Evolutionary conservation across 2,329 filamentous ascomycete genomes (phyloP), one percentile per base, ranked within the genome.

Genomic region (Aspergillus floridensis): DNA sequence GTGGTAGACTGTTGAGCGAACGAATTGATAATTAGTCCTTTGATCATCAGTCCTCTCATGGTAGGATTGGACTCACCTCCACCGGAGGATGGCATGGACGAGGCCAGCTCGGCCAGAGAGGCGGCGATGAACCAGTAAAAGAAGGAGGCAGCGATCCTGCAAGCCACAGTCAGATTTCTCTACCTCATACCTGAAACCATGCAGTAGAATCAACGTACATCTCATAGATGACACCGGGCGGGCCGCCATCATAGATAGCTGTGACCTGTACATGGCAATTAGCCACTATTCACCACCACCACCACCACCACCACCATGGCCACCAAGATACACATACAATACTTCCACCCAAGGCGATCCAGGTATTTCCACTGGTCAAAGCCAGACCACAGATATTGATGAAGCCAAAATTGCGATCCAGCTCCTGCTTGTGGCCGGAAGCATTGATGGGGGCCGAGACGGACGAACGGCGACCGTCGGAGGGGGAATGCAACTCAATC

Each of bases 281-380:
- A 48, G 47, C 3, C 24, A 7, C 47, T 24, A 35, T 41, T 21
- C 21, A 48, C 16, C 5, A 44, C 21, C 1, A 32, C n/a, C n/a
- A n/a, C 16, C 16, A 44, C 32, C n/a, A 44, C 21, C 3, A 32
- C 16, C 38, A 44, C 35, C 26, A 4, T 7, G 21, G 10, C 4
- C 2, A 10, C 10, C 2, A 10, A 6, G n/a, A 5, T 31, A 3
- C 21, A 51, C 86, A 77, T 2, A 81, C 81, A 24, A 88, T 79
- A 53, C 84, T 86, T 6, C 85, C 86, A 53, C 85, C 86, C 59
- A 87, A 74, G 5, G 85, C 84, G 53, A 85, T 80, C 86, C 86
- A 88, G 14, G 85, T 85, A 65, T 86, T 87, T 69, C 87, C 85
- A 26, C 86, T 83, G 2, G 84, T 87, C 52, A 88, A 72, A 0